Evolutionary conservation across 768 basidiomycete species (phyloP).

Genomic region (Hydnomerulius pinastri): DNA sequence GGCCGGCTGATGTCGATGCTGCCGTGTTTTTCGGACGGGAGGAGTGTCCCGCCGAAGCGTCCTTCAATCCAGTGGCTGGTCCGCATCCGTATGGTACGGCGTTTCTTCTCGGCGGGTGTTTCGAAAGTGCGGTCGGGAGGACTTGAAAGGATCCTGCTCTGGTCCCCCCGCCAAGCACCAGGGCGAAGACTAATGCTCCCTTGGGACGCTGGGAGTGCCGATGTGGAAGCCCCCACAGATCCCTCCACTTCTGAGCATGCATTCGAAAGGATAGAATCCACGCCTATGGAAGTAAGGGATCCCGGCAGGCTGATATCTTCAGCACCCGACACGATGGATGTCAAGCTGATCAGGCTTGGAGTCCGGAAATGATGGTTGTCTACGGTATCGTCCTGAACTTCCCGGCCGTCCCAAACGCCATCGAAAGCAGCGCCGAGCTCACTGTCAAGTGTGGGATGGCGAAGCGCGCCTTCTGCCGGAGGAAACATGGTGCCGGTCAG

Average conservation of each 20-base stretch:
- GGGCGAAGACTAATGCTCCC: conserved; percentile 4
- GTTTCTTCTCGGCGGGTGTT: conserved; percentile 27
- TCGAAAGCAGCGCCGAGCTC: conserved; percentile 59
- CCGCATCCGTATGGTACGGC: conserved; percentile 54
- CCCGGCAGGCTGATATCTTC: conserved; percentile 12
- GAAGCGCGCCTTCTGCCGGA: conserved; percentile 1
- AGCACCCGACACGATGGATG: conserved; percentile 32
- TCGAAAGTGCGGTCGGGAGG: conserved; percentile 31
- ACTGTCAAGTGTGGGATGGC: conserved; percentile 48
- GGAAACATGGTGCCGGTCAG: conserved; percentile 9
- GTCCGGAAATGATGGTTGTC: conserved; percentile 50
- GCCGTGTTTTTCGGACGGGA: conserved; percentile 17
- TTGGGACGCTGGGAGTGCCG: conserved; percentile 7
- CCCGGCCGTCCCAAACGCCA: conserved; percentile 17
- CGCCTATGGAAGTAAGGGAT: conserved; percentile 5
- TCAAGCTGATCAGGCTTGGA: conserved; percentile 57
- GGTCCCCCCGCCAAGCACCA: conserved; percentile 14
- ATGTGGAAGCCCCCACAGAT: conserved; percentile 2
- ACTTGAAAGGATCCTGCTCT: not conserved
- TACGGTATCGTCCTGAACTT: conserved; percentile 21
- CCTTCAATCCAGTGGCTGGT: conserved; percentile 62
- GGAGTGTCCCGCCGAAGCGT: conserved; percentile 45
- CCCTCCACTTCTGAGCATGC: conserved; percentile 1
- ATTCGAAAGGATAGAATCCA: not conserved
- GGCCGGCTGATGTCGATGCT: conserved; percentile 24